Evolutionary conservation across 2,329 filamentous ascomycete genomes (phyloP).

Genomic region (Aspergillus persii): DNA sequence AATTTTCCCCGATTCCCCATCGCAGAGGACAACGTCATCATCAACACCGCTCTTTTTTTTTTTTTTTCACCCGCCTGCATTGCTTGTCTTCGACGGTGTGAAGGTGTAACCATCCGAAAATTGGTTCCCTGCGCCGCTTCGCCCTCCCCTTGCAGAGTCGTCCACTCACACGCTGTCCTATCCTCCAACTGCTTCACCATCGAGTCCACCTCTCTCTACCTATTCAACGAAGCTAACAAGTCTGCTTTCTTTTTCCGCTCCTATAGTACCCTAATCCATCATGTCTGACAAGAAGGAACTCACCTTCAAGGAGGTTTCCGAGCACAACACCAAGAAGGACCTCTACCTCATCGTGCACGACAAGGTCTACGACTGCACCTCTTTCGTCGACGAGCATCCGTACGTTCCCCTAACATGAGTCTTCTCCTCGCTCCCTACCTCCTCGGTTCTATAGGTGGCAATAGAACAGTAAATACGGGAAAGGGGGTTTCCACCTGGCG

Average conservation of each 20-base stretch:
- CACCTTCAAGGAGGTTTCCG: conserved; percentile 77
- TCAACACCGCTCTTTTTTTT: background rate
- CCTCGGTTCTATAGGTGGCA: background rate
- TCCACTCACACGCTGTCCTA: background rate
- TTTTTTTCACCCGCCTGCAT: background rate
- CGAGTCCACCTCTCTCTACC: background rate
- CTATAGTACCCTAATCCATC: conserved; percentile 2
- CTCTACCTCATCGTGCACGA: conserved; percentile 89
- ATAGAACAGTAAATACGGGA: background rate
- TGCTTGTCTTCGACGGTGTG: background rate
- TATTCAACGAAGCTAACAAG: background rate
- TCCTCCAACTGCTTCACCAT: background rate
- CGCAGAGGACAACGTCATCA: background rate
- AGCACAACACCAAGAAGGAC: conserved; percentile 90
- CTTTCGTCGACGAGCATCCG: conserved; percentile 97
- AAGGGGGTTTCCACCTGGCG: background rate
- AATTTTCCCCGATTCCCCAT: background rate
- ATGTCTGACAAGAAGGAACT: conserved; percentile 60
- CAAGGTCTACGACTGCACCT: conserved; percentile 87
- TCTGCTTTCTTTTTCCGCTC: background rate
- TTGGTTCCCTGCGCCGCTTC: no score
- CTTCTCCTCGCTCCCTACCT: background rate
- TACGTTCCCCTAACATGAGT: conserved; percentile 48
- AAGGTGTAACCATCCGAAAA: background rate
- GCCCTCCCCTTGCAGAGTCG: background rate